phyloP scores from a whole-genome alignment of 306 rosid species.

The Quercus wislizeni region DNA sequence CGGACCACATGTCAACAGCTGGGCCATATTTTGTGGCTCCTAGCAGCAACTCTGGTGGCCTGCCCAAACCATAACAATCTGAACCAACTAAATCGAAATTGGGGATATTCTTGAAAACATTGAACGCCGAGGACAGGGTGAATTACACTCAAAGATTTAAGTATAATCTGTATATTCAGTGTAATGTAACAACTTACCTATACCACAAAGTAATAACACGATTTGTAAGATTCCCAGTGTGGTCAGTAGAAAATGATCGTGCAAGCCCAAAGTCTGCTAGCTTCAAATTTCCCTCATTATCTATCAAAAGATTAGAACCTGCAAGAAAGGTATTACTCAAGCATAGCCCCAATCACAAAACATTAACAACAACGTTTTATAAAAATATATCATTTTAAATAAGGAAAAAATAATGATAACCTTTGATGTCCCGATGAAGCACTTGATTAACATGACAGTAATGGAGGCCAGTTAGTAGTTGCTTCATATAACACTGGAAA shows the following conservation, averaged over 20 bases:
- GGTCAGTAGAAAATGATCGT: constrained; percentile 47
- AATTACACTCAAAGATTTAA: neutral
- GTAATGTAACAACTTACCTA: constrained; percentile 37
- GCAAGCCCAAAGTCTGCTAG: constrained; percentile 81
- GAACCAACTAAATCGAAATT: neutral
- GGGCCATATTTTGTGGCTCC: constrained; percentile 78
- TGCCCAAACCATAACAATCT: constrained; percentile 29
- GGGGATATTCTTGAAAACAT: neutral
- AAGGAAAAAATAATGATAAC: constrained; percentile 21
- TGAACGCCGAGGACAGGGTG: neutral
- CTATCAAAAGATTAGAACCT: constrained; percentile 74
- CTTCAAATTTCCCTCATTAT: constrained; percentile 69
- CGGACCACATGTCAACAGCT: constrained; percentile 83
- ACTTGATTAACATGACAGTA: constrained; percentile 67
- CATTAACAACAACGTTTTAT: neutral
- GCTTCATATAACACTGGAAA: constrained; percentile 69
- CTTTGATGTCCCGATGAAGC: constrained; percentile 81
- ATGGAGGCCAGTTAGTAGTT: constrained; percentile 67
- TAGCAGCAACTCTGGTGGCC: constrained; percentile 72
- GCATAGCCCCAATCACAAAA: constrained; percentile 12
- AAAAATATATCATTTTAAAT: neutral
- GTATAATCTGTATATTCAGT: neutral
- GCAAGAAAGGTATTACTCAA: constrained; percentile 25
- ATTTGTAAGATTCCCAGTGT: constrained; percentile 63
- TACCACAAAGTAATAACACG: constrained; percentile 76